Evolutionary conservation across 371 early-diverging fungal species (phyloP), one percentile per base, ranked within the genome.

Genomic region (Apophysomyces sp.): DNA sequence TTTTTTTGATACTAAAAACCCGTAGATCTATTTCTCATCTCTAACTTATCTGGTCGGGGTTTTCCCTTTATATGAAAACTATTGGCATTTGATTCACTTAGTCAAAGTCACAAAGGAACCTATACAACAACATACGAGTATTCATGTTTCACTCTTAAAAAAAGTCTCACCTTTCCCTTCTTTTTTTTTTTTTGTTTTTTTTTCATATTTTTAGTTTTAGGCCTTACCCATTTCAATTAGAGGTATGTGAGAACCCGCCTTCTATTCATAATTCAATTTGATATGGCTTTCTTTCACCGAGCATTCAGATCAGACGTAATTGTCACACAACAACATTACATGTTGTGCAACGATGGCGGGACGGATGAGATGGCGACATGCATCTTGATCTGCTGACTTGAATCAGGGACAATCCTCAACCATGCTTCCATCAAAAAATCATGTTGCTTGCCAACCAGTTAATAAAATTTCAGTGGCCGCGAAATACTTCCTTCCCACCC

Each of bases 321-420:
- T 44, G 49, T 44, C 49, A 44, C 49, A 44, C 49, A 44, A 44
- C 49, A 44, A 44, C n/a, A 44, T 3, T 21, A 44, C 21, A 44
- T 44, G 49, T 21, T 44, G 49, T 44, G 49, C 49, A 44, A 44
- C 49, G 49, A 44, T 44, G 24, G 24, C 49, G 49, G n/a, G 49
- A 24, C 21, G 16, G 49, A 21, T 21, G 24, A 44, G 21, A 44
- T 44, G 49, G 49, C 49, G 49, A 44, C 49, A 44, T 24, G 49
- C 49, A 44, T 44, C 13, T 34, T 8, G 34, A 34, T 34, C 49
- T 44, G 49, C 49, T 44, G 49, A 44, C 27, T 44, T n/a, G n/a
- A n/a, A n/a, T n/a, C n/a, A n/a, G n/a, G n/a, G n/a, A n/a, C n/a
- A n/a, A n/a, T n/a, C n/a, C n/a, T n/a, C n/a, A n/a, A n/a, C n/a